Evolutionary conservation across 495 filamentous ascomycete genomes (phyloP).

Genomic region (Haplographium delicatum): DNA sequence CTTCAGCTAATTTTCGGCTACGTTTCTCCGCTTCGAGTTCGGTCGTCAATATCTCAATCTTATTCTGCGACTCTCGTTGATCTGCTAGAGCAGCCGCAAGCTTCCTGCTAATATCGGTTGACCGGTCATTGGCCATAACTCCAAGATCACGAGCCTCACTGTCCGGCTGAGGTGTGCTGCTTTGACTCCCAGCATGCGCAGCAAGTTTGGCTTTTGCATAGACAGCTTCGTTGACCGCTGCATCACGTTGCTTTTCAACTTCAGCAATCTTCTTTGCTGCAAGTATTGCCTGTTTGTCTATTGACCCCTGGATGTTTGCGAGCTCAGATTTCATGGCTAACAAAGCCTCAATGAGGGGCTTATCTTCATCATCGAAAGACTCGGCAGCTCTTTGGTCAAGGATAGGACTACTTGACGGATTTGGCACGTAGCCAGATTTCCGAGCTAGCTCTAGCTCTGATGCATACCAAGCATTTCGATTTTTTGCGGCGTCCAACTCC

Average conservation of each 20-base stretch:
- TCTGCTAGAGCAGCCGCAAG: slow-evolving; percentile 72
- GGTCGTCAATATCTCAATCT: slow-evolving; percentile 56
- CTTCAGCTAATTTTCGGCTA: slow-evolving; percentile 78
- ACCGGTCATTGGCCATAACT: slow-evolving; percentile 54
- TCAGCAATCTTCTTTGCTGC: slow-evolving; percentile 89
- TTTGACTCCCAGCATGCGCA: slow-evolving; percentile 67
- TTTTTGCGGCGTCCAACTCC: slow-evolving; percentile 77
- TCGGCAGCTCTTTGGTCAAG: slow-evolving; percentile 73
- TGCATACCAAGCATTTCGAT: slow-evolving; percentile 92
- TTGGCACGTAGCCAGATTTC: slow-evolving; percentile 79
- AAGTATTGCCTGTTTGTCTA: slow-evolving; percentile 76
- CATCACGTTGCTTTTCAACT: slow-evolving; percentile 87
- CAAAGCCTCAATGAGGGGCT: slow-evolving; percentile 87
- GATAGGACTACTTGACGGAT: slow-evolving; percentile 61
- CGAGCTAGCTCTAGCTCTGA: slow-evolving; percentile 87
- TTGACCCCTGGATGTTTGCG: slow-evolving; percentile 73
- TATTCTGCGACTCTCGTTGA: slow-evolving; percentile 69
- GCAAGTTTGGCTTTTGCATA: slow-evolving; percentile 93
- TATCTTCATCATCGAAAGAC: slow-evolving; percentile 81
- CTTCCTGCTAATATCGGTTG: slow-evolving; percentile 73
- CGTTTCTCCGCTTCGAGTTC: slow-evolving; percentile 79
- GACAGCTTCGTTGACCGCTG: slow-evolving; percentile 84
- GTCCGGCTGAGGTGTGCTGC: slow-evolving; percentile 67
- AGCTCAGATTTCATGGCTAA: slow-evolving; percentile 85
- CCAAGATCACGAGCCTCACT: slow-evolving; percentile 50